phyloP scores from a whole-genome alignment of 352 stramenopile species.

The Saprolegnia parasitica region DNA sequence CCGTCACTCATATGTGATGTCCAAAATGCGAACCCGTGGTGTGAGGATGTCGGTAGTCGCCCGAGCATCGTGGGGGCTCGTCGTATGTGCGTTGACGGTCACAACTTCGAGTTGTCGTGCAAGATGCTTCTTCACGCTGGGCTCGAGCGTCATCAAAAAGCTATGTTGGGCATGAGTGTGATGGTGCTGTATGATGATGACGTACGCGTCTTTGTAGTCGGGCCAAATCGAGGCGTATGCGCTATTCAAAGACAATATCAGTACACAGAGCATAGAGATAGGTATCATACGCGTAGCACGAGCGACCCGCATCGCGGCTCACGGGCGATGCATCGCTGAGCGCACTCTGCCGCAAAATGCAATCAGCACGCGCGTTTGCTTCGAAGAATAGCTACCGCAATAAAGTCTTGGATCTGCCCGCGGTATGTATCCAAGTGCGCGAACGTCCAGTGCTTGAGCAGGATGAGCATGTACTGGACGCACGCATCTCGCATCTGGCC shows the following conservation, averaged over 20 bases:
- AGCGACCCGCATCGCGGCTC: not conserved
- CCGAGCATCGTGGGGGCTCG: not conserved
- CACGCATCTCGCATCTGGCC: conserved; percentile 8
- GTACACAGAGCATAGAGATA: not conserved
- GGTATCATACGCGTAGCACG: not conserved
- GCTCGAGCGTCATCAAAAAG: conserved; percentile 10
- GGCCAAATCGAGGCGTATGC: not conserved
- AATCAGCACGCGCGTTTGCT: not conserved
- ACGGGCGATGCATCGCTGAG: conserved; percentile 10
- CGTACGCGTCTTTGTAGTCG: not conserved
- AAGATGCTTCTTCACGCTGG: conserved; percentile 16
- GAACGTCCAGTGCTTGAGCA: not conserved
- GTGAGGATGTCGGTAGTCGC: not conserved
- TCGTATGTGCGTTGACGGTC: not conserved
- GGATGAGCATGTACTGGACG: conserved; percentile 14
- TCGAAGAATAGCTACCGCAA: not conserved
- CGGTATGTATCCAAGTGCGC: not conserved
- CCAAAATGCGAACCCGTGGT: not conserved
- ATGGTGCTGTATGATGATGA: not conserved
- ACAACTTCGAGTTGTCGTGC: not conserved
- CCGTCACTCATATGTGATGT: not conserved
- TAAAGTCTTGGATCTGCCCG: conserved; percentile 10
- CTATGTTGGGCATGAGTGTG: not conserved
- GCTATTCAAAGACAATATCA: not conserved
- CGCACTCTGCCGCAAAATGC: not conserved